Base-by-base conservation (phyloP, 1,139 yeast species). In the Ashbya aceris region DNA sequence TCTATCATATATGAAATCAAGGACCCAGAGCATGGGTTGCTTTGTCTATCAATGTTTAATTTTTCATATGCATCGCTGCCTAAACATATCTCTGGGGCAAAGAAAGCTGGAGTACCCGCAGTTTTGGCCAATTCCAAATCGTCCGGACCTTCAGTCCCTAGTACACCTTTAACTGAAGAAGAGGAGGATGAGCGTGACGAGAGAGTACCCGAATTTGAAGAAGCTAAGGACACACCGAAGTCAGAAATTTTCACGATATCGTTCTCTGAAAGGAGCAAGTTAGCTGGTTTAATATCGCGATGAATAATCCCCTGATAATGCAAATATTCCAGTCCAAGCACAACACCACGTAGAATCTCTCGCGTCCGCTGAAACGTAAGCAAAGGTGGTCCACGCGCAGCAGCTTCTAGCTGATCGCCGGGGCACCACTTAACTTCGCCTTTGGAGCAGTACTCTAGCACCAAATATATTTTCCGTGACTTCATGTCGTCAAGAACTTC, bases 201-300 rank as follows among this genome's bases (percentile, higher is more conserved):
- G 6, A 70, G 70, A 32, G 67, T 73, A 45, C 74, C 77, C 38
- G 66, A 68, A 14, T 69, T 78, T 54, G 67, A 72, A 0, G 83
- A 72, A 1, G 94, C 93, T 64, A 85, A 84, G 1, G 97, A 87
- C 8, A 93, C 96, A 13, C 99, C 99, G 65, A 93, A 93, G 66
- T 91, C 99, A 26, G 95, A 83, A 29, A 93, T 93, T 62, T 91
- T 91, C 27, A 91, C 97, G 4, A 73, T 70, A 43, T 82, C 79
- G 50, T 83, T 80, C 13, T 76, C 70, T 30, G 85, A 73, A 3
- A 87, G 78, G 43, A 93, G 70, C 45, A 93, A 65, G 58, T 93
- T 93, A 2, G 98, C 96, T 1, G 99, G 99, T 60, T 93, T 93
- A 46, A 93, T 91, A 63, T 93, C 99, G 46, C 99, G 75, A 63